Evolutionary conservation across 148 eudicot genomes (phyloP), one percentile per base, ranked within the genome.

Genomic region (Amaranthus hypochondriacus): DNA sequence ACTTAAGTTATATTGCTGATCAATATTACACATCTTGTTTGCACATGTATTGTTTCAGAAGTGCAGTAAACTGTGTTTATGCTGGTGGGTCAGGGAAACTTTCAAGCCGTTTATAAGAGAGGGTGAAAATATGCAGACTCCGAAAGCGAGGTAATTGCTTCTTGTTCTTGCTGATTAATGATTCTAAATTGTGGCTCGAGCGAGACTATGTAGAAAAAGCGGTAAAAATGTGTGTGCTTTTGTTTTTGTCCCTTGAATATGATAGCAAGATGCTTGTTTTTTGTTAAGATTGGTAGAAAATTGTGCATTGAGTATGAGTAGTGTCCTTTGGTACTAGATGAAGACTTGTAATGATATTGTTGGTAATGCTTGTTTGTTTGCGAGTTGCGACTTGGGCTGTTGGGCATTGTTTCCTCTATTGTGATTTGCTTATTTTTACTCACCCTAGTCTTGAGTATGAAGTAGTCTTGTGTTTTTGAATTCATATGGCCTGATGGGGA

Each of bases 71-170:
- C 56, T 64, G 74, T 42, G 44, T 28, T 15, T 44, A 44, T 21
- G 51, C 55, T 69, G n/a, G 57, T 39, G 88, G 83, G 75, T 80
- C 85, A 78, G 78, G 77, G 77, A 81, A 73, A 82, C 83, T 75
- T 67, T 64, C 70, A 58, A 74, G 57, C 58, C 57, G 58, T 79
- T 28, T 28, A 28, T 56, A 55, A 73, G 77, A 75, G 83, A 65
- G 75, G 79, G 69, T 75, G 78, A 72, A 28, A 82, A 71, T 58
- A 93, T 93, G 98, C 96, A 93, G 84, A 84, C 92, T 58, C 78
- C 90, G 58, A 93, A 86, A 79, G 74, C 84, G 68, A 93, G 98
- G 98, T 93, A 86, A 61, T 3, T 39, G 64, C 57, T 49, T 52
- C 39, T 55, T 56, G 10, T 43, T 44, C 39, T 60, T 61, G 52